A percentile compares a stretch with the other conserved stretches of the same genome.
Evolutionary conservation across 805 yeast genomes (phyloP).

Genomic region (Cyberlindnera mycetangii): DNA sequence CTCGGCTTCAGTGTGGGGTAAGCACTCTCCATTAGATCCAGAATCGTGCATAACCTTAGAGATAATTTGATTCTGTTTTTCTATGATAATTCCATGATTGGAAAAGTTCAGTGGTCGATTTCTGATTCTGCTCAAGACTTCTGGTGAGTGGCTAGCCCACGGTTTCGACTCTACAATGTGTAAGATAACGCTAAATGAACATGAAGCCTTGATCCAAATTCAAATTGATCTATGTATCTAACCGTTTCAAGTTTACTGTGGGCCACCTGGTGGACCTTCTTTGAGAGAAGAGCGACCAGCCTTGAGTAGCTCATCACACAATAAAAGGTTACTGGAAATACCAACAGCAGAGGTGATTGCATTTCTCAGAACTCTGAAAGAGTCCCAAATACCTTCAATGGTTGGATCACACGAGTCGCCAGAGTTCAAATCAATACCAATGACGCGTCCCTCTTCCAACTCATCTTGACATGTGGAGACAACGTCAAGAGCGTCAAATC

Average conservation of each 20-base stretch:
- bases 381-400: conserved; percentile 94
- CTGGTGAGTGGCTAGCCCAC: too few species aligned
- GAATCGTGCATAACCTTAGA: too few species aligned
- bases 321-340: conserved; percentile 84
- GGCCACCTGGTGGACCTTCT: conserved; percentile 38
- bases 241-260: conserved; percentile 8
- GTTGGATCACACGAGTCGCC: conserved; percentile 97
- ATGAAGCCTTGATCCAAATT: background rate
- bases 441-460: conserved; percentile 71
- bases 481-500: conserved; percentile 89
- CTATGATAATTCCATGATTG: too few species aligned
- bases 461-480: conserved; percentile 89
- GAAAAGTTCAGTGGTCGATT: too few species aligned
- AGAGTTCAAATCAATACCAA: conserved; percentile 84
- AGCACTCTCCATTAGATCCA: too few species aligned
- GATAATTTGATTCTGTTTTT: too few species aligned
- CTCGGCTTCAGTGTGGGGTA: background rate
- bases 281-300: conserved; percentile 95
- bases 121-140: too few species aligned
- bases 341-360: conserved; percentile 91
- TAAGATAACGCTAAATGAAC: too few species aligned
- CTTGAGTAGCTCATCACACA: conserved; percentile 94
- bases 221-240: background rate
- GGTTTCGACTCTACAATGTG: too few species aligned
- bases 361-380: conserved; percentile 89